Base-by-base conservation (phyloP, 768 basidiomycete genomes). In the Boletus reticuloceps region DNA sequence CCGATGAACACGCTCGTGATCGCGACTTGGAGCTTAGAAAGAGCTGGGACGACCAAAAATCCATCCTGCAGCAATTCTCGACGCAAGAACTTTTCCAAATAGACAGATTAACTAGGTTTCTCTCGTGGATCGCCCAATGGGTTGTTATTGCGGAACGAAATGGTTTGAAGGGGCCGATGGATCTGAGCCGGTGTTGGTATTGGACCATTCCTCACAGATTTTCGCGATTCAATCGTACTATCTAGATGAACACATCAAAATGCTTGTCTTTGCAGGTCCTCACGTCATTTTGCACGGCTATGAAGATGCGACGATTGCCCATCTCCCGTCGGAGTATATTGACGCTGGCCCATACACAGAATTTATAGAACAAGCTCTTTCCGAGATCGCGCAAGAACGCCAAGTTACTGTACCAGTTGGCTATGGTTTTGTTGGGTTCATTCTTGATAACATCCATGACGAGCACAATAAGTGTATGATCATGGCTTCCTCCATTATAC, bases 221-320 rank as follows among this genome's bases (percentile, higher is more conserved):
- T 34, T 20, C 27, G 14, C 22, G 29, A 31, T 16, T 31, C 31
- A 6, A 49, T 34, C 17, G 8, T 10, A 11, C 9, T 8, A 13
- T 6, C 2, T 13, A 56, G 54, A 40, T 11, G 25, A 50, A 17
- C 16, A 17, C 32, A 2, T 40, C 1, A 38, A 48, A 2, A n/a
- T 51, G 31, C 51, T 16, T 34, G 49, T 57, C 20, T 57, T 51
- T 48, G 55, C 58, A 16, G 55, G 54, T n/a, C 58, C 58, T 10
- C 54, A 51, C 19, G 7, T 22, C 19, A 6, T 58, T 34, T 41
- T 58, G 37, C 50, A 45, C 12, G 51, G 57, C 29, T 32, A 47
- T 29, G 50, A 57, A 44, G 55, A 58, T 5, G 46, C 7, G 19
- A 51, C 45, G 5, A 6, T n/a, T 0, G 1, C 6, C 2, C 37